A percentile compares a stretch with the other conserved stretches of the same genome.
Evolutionary conservation across 108 stramenopile genomes (phyloP).

Genomic region (Pseudonitzschia delicatissima): DNA sequence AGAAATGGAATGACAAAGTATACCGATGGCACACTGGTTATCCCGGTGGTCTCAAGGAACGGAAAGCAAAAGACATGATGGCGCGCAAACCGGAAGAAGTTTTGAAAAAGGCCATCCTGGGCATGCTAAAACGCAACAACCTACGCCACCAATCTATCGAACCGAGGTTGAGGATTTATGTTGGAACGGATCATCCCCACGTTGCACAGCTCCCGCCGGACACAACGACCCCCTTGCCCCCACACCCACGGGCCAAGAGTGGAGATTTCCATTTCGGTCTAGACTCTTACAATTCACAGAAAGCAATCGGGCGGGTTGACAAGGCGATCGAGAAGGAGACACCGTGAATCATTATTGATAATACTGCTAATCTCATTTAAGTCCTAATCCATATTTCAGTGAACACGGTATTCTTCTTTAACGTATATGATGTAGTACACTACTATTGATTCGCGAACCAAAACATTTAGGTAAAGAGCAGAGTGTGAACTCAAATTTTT

Average conservation of each 20-base stretch:
- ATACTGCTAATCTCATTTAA: too few species aligned
- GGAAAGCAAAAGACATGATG: conserved; percentile 78
- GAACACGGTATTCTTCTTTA: too few species aligned
- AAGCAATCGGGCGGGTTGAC: not conserved
- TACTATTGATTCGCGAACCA: too few species aligned
- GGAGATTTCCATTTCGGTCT: conserved; percentile 75
- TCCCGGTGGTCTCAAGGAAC: conserved; percentile 91
- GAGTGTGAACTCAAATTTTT: too few species aligned
- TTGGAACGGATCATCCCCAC: conserved; percentile 80
- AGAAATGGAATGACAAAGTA: conserved; percentile 90
- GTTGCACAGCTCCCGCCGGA: conserved; percentile 60
- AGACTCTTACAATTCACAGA: conserved; percentile 31
- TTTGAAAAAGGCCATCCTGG: conserved; percentile 78
- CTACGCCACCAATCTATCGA: conserved; percentile 77
- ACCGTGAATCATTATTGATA: too few species aligned
- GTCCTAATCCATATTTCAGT: too few species aligned
- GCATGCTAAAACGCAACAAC: conserved; percentile 85
- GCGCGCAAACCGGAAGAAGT: conserved; percentile 80
- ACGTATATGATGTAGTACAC: too few species aligned
- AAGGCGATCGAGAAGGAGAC: not conserved
- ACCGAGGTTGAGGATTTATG: conserved; percentile 78
- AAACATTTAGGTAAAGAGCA: too few species aligned
- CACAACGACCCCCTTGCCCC: conserved; percentile 31
- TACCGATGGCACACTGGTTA: conserved; percentile 96
- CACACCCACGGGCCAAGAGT: conserved; percentile 47